phyloP scores from a whole-genome alignment of 495 filamentous ascomycete genomes.

The Aspergillus asperescens region DNA sequence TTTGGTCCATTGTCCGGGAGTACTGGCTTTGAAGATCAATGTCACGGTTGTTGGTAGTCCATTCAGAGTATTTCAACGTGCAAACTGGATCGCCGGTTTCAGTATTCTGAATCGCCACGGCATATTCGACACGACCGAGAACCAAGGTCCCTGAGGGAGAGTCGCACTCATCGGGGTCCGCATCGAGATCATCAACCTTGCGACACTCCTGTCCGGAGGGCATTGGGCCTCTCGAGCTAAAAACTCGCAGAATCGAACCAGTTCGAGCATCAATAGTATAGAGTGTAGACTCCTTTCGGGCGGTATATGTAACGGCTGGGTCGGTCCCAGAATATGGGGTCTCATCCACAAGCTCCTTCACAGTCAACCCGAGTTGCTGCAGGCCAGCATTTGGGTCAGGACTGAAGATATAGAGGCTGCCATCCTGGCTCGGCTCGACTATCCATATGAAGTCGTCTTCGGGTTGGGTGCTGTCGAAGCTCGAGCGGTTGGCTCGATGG shows the following conservation, averaged over 20 bases:
- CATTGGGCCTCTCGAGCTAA: slow-evolving; percentile 53
- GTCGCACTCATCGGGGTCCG: slow-evolving; percentile 67
- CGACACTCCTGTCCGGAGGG: slow-evolving; percentile 47
- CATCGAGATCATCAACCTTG: slow-evolving; percentile 54
- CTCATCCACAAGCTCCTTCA: slow-evolving; percentile 72
- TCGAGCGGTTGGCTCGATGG: slow-evolving; percentile 64
- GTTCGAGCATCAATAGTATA: slow-evolving; percentile 81
- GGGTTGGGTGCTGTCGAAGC: slow-evolving; percentile 49
- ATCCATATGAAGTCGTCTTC: slow-evolving; percentile 93
- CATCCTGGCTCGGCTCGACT: slow-evolving; percentile 85
- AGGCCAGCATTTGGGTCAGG: slow-evolving; percentile 55
- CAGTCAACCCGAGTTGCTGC: slow-evolving; percentile 62
- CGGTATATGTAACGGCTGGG: slow-evolving; percentile 71
- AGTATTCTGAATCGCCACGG: slow-evolving; percentile 72
- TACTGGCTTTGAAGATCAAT: slow-evolving; percentile 83
- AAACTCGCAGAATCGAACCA: slow-evolving; percentile 63
- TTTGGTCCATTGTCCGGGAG: slow-evolving; percentile 69
- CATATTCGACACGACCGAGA: slow-evolving; percentile 82
- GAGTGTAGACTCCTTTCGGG: slow-evolving; percentile 72
- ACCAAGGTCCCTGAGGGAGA: slow-evolving; percentile 66
- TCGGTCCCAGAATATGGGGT: slow-evolving; percentile 62
- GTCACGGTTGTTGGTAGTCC: slow-evolving; percentile 89
- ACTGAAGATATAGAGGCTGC: slow-evolving; percentile 81
- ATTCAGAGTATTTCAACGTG: slow-evolving; percentile 89
- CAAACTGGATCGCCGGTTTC: slow-evolving; percentile 73